Evolutionary conservation across 148 eudicot genomes (phyloP), one percentile per base, ranked within the genome.

Genomic region (Amaranthus hypochondriacus): DNA sequence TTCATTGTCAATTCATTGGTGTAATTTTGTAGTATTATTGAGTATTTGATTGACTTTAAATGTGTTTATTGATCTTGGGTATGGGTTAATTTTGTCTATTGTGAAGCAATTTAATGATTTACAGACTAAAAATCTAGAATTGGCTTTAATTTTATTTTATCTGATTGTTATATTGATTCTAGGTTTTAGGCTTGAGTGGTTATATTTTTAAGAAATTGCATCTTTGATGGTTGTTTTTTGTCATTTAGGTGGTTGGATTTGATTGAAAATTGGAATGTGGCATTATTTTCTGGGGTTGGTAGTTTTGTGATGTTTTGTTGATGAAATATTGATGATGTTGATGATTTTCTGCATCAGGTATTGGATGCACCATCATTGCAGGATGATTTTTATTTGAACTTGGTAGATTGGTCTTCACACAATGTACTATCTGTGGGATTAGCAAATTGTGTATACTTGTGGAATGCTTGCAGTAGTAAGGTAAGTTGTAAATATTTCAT

Each of bases 391-490:
- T 91, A 93, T 72, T 82, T 90, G 76, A 93, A 91, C 74, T 92
- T 93, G 78, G 94, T 93, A 28, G 98, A 93, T 69, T 93, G 98
- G 98, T 93, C 98, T 58, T 80, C 98, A 1, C 81, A 84, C 58
- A 89, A 93, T 81, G 89, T 93, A 4, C 83, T 93, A 76, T 84
- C 98, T 44, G 98, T 93, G 55, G 98, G 98, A 62, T 82, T 93
- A 81, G 92, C 89, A 1, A 91, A 85, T 71, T 87, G 92, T 56
- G 98, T 93, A 55, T 93, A 93, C 78, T 73, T 93, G 54, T 93
- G 98, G 98, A 92, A 93, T 85, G 98, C 98, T 75, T 85, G 84
- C 66, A 93, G 94, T 82, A 93, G 98, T 80, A 91, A 93, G 97
- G 98, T 93, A 69, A 71, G 71, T 70, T 64, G 75, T 57, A n/a